Conservation (phyloP, 108 stramenopile species). For the Nannochloropsis gaditana region DNA sequence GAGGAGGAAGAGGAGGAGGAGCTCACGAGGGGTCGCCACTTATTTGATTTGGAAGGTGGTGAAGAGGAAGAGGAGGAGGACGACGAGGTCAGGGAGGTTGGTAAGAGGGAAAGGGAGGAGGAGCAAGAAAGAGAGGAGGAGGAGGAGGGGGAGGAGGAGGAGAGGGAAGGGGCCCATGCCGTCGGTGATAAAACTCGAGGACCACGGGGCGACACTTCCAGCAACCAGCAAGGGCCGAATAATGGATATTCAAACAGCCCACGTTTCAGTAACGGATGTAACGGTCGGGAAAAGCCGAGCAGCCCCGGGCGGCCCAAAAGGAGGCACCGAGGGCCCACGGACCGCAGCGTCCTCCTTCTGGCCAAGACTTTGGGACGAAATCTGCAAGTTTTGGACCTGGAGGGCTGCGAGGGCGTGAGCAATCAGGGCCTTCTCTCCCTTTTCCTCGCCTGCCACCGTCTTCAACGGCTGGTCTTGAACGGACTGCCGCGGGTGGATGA, state of each 20-base stretch:
- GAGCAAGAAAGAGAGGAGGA: neutral
- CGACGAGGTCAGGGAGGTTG: neutral
- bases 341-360: neutral
- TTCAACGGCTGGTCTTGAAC: neutral
- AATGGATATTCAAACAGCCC: neutral
- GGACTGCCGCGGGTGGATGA: neutral
- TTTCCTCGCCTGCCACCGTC: neutral
- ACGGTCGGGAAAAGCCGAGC: no score
- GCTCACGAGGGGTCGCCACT: neutral
- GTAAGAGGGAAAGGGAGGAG: neutral
- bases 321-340: neutral
- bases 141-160: neutral
- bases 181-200: neutral
- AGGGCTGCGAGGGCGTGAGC: neutral
- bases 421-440: neutral
- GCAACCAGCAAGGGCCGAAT: neutral
- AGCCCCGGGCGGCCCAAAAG: neutral
- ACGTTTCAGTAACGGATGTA: no score
- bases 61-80: constrained; percentile 2
- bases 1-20: neutral
- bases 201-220: neutral
- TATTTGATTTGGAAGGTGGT: neutral
- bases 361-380: neutral
- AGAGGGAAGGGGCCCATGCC: neutral
- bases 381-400: neutral